Evolutionary conservation across 345 rosid species (phyloP).

Genomic region (Brassica napus): DNA sequence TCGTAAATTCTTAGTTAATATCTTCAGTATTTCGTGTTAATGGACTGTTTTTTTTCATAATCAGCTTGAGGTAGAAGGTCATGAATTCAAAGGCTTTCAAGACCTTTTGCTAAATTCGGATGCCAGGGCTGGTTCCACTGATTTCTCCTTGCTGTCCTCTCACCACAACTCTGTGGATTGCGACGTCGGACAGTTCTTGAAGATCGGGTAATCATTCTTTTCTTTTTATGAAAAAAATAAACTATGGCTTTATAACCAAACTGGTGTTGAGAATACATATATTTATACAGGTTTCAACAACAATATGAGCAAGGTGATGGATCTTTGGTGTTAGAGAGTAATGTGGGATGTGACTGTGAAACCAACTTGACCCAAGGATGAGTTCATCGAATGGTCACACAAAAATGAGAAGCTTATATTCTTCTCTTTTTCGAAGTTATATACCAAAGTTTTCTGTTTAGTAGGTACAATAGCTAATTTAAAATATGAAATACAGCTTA

Average conservation of each 20-base stretch:
- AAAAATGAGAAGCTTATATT: background rate
- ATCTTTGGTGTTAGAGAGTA: conserved; percentile 44
- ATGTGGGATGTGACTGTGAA: conserved; percentile 40
- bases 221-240: background rate
- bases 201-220: conserved; percentile 54
- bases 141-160: conserved; percentile 20
- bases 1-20: background rate
- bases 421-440: background rate
- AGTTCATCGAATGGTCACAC: conserved; percentile 32
- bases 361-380: conserved; percentile 72
- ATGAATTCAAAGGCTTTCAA: conserved; percentile 50
- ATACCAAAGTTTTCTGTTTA: background rate
- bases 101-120: conserved; percentile 45
- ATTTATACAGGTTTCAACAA: conserved; percentile 40
- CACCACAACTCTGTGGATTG: conserved; percentile 50
- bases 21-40: conserved; percentile 3
- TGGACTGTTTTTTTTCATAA: background rate
- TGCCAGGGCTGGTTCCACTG: background rate
- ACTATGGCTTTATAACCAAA: conserved; percentile 4
- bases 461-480: background rate
- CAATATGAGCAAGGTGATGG: conserved; percentile 61
- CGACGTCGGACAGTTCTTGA: conserved; percentile 57
- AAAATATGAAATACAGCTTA: background rate
- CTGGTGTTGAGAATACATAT: background rate
- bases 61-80: conserved; percentile 67